phyloP scores from a whole-genome alignment of 768 basidiomycete genomes.

The Suillus lakei region DNA sequence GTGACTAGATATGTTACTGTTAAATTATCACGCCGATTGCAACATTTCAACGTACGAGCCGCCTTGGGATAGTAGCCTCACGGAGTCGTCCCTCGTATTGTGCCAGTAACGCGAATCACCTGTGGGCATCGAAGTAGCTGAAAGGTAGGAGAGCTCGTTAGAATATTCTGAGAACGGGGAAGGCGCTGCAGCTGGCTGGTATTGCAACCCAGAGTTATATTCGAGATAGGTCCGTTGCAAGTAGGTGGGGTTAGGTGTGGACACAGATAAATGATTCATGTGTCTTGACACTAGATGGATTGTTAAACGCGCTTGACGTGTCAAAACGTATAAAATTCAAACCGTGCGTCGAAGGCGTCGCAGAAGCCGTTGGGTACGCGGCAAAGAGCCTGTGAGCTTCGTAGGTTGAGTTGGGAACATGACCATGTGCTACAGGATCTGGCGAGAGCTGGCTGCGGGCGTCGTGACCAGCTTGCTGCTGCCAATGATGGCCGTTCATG shows the following conservation, averaged over 20 bases:
- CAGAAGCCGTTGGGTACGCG: slow-evolving; percentile 75
- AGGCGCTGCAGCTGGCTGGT: slow-evolving; percentile 40
- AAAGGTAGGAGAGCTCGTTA: slow-evolving; percentile 60
- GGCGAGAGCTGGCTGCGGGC: slow-evolving; percentile 18
- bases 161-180: slow-evolving; percentile 74
- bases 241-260: slow-evolving; percentile 66
- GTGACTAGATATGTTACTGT: slow-evolving; percentile 14
- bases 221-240: slow-evolving; percentile 60
- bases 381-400: slow-evolving; percentile 70
- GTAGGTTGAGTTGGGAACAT: slow-evolving; percentile 56
- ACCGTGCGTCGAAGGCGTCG: slow-evolving; percentile 81
- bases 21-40: background rate
- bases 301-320: slow-evolving; percentile 9
- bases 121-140: slow-evolving; percentile 47
- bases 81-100: slow-evolving; percentile 60
- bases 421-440: slow-evolving; percentile 16
- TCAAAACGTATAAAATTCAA: slow-evolving; percentile 16
- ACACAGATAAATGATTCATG: slow-evolving; percentile 60
- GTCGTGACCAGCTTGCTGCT: slow-evolving; percentile 22
- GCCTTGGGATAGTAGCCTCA: slow-evolving; percentile 60
- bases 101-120: slow-evolving; percentile 69
- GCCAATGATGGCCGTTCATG: slow-evolving; percentile 34
- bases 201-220: slow-evolving; percentile 26
- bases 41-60: slow-evolving; percentile 47
- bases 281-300: slow-evolving; percentile 65